Conservation (phyloP, 1,284 basidiomycete species). For the Sporisorium iseilematis-ciliati region DNA sequence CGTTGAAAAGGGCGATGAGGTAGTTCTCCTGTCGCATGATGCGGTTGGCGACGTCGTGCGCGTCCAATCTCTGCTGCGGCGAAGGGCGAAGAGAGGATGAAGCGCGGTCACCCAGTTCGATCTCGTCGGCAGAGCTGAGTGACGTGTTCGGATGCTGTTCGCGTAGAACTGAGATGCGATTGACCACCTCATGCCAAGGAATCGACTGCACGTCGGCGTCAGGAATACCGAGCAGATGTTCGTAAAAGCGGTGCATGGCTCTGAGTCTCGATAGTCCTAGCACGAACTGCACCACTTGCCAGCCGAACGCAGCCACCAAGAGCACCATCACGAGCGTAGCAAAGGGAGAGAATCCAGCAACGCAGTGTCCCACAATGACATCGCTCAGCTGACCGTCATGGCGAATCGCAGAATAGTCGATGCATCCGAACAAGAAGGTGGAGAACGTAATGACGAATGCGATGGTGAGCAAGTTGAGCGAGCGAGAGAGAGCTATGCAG, state of each 20-base stretch:
- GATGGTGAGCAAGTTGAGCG: constrained; percentile 91
- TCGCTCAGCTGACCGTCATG: constrained; percentile 63
- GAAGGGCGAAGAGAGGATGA: constrained; percentile 45
- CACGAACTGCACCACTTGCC: constrained; percentile 73
- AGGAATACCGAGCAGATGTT: constrained; percentile 74
- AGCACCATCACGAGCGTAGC: constrained; percentile 74
- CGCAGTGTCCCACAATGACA: constrained; percentile 68
- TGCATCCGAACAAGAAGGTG: constrained; percentile 92
- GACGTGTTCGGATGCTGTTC: constrained; percentile 59
- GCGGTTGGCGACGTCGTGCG: constrained; percentile 94
- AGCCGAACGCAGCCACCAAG: constrained; percentile 82
- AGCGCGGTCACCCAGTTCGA: constrained; percentile 54
- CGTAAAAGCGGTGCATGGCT: constrained; percentile 91
- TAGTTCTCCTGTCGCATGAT: constrained; percentile 99
- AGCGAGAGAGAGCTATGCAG: constrained; percentile 87
- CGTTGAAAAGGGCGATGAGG: constrained; percentile 96
- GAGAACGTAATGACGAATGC: constrained; percentile 98
- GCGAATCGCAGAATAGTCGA: constrained; percentile 84
- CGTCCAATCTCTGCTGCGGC: constrained; percentile 74
- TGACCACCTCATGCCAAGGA: constrained; percentile 93
- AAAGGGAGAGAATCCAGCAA: constrained; percentile 83
- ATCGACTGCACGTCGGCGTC: constrained; percentile 93
- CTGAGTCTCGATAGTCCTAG: constrained; percentile 78
- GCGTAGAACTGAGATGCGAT: constrained; percentile 75
- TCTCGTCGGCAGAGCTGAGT: constrained; percentile 70